Conservation (phyloP, 2,329 filamentous ascomycete genomes). For the Aspergillus transmontanensis region DNA sequence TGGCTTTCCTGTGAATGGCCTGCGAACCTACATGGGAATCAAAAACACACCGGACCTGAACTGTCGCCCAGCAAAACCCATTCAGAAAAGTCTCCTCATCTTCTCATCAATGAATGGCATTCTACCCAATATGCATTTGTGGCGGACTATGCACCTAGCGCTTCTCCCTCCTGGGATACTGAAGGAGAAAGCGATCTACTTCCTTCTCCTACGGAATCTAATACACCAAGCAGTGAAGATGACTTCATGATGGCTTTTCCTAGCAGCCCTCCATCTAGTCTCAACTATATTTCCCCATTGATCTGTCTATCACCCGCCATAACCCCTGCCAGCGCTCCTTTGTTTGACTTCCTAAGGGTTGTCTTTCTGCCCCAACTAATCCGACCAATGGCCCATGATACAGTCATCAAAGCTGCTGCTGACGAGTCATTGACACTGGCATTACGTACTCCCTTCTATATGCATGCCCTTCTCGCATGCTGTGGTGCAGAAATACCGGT, state of each 20-base stretch:
- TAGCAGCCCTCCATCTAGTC: background rate
- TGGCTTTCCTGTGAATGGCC: constrained; percentile 23
- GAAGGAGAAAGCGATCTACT: background rate
- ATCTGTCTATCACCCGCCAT: constrained; percentile 3
- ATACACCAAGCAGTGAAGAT: background rate
- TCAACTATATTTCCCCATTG: background rate
- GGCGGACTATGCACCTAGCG: background rate
- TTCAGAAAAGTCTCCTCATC: background rate
- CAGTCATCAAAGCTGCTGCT: constrained; percentile 14
- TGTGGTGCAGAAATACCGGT: constrained; percentile 24
- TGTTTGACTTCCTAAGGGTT: constrained; percentile 25
- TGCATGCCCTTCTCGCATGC: constrained; percentile 28
- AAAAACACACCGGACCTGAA: background rate
- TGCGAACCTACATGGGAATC: background rate
- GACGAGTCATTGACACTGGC: constrained; percentile 19
- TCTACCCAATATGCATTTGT: background rate
- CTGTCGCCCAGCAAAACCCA: no score
- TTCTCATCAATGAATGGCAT: background rate
- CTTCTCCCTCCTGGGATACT: background rate
- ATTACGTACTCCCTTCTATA: constrained; percentile 19
- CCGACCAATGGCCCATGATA: constrained; percentile 17
- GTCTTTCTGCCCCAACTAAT: constrained; percentile 27
- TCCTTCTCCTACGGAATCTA: background rate
- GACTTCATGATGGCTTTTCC: background rate
- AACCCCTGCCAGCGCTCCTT: constrained; percentile 8